Conservation (phyloP, 345 rosid genomes). For the Ceriops tagal region DNA sequence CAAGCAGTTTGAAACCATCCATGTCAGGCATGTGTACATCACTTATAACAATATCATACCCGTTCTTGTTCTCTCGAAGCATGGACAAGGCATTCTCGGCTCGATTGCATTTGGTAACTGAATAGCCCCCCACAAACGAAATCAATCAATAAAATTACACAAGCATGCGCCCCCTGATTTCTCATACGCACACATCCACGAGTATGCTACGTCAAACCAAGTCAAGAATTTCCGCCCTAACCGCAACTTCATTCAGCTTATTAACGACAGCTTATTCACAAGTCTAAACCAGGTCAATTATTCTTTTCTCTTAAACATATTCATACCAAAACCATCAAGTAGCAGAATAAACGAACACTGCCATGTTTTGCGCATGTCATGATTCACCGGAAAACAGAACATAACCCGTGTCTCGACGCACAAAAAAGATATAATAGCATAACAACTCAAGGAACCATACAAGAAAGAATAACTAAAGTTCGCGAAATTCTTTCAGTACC, state of each 20-base stretch:
- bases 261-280: constrained; percentile 11
- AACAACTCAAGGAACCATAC: background rate
- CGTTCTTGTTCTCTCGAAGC: constrained; percentile 25
- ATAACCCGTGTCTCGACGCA: constrained; percentile 6
- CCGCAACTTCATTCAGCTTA: constrained; percentile 11
- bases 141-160: constrained; percentile 22
- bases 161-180: background rate
- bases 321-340: constrained; percentile 16
- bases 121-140: constrained; percentile 12
- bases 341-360: constrained; percentile 20
- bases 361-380: background rate
- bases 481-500: constrained; percentile 34
- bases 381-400: constrained; percentile 7
- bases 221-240: background rate
- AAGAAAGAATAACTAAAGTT: background rate
- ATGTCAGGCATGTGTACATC: constrained; percentile 38
- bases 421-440: constrained; percentile 7
- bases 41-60: constrained; percentile 30
- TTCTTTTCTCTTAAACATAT: background rate
- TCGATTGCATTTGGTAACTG: constrained; percentile 87
- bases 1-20: constrained; percentile 36
- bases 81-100: constrained; percentile 51
- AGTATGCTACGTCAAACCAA: constrained; percentile 3
- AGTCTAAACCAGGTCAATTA: constrained; percentile 10
- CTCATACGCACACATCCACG: background rate